A percentile compares a stretch with the other conserved stretches of the same genome.
phyloP scores from a whole-genome alignment of 2,329 filamentous ascomycete genomes.

The Aspergillus glaucus region DNA sequence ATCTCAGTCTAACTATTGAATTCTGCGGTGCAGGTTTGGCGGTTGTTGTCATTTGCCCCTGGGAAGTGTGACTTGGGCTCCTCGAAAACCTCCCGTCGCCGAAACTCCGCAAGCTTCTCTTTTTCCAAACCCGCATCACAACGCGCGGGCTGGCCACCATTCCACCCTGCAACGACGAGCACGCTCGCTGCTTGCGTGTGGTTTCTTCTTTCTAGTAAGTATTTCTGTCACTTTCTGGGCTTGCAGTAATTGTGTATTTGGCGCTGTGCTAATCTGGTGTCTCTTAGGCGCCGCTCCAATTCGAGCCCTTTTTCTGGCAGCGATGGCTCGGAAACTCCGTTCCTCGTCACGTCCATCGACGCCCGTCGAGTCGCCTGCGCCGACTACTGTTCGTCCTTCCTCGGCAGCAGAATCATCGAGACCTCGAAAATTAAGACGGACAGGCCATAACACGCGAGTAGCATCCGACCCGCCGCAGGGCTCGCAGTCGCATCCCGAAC shows the following conservation, averaged over 20 bases:
- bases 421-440: constrained; percentile 28
- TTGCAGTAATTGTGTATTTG: constrained; percentile 1
- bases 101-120: constrained; percentile 21
- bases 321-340: constrained; percentile 32
- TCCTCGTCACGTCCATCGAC: constrained; percentile 30
- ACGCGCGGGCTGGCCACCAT: constrained; percentile 26
- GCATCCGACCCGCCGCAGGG: constrained; percentile 17
- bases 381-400: constrained; percentile 12
- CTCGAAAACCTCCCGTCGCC: constrained; percentile 23
- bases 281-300: constrained; percentile 11
- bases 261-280: constrained; percentile 17
- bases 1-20: constrained; percentile 4
- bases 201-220: constrained; percentile 19
- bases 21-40: constrained; percentile 8
- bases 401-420: constrained; percentile 23
- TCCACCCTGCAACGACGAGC: constrained; percentile 26
- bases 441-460: constrained; percentile 21
- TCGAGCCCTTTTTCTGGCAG: constrained; percentile 14
- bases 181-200: constrained; percentile 21
- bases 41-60: constrained; percentile 15
- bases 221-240: constrained; percentile 1
- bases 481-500: constrained; percentile 12
- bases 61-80: constrained; percentile 19
- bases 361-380: constrained; percentile 16
- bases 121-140: constrained; percentile 22